A percentile compares a stretch with the other conserved stretches of the same genome.
These are phyloP conservation scores for Plenodomus lindquistii DNA, from an alignment of 2,329 filamentous ascomycete species.

Conservation along the genomic window DNA sequence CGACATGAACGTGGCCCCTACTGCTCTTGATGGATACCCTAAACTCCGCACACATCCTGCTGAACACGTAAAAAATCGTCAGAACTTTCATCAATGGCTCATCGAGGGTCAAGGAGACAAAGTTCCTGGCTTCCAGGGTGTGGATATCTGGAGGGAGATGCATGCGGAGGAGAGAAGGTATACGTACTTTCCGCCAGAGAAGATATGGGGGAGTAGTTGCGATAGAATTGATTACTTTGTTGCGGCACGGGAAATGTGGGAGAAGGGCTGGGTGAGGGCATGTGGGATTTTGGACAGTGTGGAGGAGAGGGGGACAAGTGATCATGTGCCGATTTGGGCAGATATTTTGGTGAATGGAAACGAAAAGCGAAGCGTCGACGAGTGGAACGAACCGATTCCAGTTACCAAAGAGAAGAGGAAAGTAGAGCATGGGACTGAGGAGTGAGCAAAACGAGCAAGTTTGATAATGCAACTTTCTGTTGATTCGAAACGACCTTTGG, in stretches of 20 bases:
- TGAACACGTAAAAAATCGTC: constrained; percentile 56
- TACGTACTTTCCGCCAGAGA: constrained; percentile 54
- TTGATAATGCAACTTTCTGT: too few species aligned
- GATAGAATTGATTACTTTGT: constrained; percentile 60
- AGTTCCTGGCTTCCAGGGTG: constrained; percentile 25
- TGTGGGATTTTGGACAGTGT: constrained; percentile 49
- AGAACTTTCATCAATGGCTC: constrained; percentile 56
- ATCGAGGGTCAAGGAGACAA: constrained; percentile 33
- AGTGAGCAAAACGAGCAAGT: too few species aligned
- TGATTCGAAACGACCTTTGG: too few species aligned
- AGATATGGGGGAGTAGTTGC: constrained; percentile 55
- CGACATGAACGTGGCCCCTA: constrained; percentile 57
- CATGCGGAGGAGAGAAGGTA: constrained; percentile 50
- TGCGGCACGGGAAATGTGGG: constrained; percentile 47
- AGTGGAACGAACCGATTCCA: neutral
- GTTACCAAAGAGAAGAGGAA: neutral
- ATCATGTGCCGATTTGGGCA: constrained; percentile 59
- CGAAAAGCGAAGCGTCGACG: neutral
- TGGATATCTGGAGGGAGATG: constrained; percentile 56
- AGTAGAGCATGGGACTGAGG: neutral
- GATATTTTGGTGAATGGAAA: constrained; percentile 17
- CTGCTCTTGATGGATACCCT: constrained; percentile 52
- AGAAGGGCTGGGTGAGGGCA: constrained; percentile 41
- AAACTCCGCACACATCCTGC: constrained; percentile 50
- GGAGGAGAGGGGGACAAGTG: constrained; percentile 55